Conservation (phyloP, 1,284 basidiomycete species). For the Coniferiporia weirii region DNA sequence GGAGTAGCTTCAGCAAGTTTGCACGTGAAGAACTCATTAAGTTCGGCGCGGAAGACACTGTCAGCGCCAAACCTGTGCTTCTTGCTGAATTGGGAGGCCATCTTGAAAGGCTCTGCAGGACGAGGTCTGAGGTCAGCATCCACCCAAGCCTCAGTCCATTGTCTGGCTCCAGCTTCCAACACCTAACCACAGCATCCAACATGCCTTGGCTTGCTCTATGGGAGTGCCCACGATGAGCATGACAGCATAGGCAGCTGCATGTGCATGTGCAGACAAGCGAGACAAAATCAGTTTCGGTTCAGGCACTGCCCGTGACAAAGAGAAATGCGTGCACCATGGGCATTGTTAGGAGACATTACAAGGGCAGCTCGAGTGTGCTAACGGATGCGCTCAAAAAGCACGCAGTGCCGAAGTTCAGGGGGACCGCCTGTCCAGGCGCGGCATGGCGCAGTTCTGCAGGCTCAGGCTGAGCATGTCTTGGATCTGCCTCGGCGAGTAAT, state of each 20-base stretch:
- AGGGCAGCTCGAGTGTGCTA: not conserved
- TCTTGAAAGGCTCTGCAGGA: constrained; percentile 33
- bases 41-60: constrained; percentile 97
- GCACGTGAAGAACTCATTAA: constrained; percentile 98
- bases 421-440: constrained; percentile 85
- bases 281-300: not conserved
- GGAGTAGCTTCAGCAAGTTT: constrained; percentile 99
- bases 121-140: constrained; percentile 16
- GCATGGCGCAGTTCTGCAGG: constrained; percentile 70
- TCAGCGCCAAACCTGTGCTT: constrained; percentile 98
- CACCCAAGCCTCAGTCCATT: not conserved
- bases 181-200: not conserved
- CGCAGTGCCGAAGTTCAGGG: constrained; percentile 82
- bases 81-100: constrained; percentile 87
- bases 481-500: constrained; percentile 95
- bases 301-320: not conserved
- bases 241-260: not conserved
- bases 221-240: not conserved
- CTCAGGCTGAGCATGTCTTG: constrained; percentile 96
- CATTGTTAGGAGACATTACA: not conserved
- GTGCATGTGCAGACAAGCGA: not conserved
- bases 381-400: constrained; percentile 79
- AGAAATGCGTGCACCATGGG: not conserved
- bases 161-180: not conserved
- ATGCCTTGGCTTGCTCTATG: not conserved